These are phyloP conservation scores for Phytopythium sindhum DNA, from an alignment of 352 stramenopile species.

Conservation along the genomic window DNA sequence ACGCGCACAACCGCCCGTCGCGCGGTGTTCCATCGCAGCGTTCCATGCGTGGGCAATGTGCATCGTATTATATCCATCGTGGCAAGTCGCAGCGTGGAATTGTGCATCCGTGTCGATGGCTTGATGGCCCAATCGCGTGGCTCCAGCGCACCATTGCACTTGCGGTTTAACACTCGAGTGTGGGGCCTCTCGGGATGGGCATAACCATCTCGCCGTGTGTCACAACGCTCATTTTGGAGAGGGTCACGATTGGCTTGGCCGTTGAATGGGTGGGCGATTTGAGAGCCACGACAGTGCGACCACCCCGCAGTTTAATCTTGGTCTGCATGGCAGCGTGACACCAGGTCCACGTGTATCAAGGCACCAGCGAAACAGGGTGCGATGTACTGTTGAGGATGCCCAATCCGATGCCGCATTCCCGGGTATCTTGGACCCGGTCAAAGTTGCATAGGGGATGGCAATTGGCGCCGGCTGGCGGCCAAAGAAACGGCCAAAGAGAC, in stretches of 20 bases:
- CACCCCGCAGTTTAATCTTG: neutral
- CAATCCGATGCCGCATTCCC: neutral
- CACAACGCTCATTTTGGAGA: neutral
- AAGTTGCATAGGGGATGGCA: neutral
- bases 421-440: neutral
- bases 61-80: neutral
- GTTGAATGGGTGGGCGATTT: neutral
- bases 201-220: neutral
- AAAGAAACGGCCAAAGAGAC: neutral
- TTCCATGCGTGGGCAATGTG: neutral
- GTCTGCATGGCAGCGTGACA: neutral
- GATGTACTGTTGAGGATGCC: neutral
- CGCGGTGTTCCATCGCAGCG: too few species aligned
- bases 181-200: neutral
- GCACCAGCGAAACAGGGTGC: neutral
- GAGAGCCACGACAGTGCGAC: neutral
- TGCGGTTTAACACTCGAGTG: conserved; percentile 1
- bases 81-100: neutral
- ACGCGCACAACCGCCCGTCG: too few species aligned
- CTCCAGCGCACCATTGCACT: neutral
- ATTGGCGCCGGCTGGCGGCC: neutral
- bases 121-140: neutral
- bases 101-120: neutral
- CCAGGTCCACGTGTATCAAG: neutral
- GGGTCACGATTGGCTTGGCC: neutral